These are phyloP conservation scores for Groenewaldozyma salmanticensis DNA, from an alignment of 805 yeast species.

Conservation along the genomic window DNA sequence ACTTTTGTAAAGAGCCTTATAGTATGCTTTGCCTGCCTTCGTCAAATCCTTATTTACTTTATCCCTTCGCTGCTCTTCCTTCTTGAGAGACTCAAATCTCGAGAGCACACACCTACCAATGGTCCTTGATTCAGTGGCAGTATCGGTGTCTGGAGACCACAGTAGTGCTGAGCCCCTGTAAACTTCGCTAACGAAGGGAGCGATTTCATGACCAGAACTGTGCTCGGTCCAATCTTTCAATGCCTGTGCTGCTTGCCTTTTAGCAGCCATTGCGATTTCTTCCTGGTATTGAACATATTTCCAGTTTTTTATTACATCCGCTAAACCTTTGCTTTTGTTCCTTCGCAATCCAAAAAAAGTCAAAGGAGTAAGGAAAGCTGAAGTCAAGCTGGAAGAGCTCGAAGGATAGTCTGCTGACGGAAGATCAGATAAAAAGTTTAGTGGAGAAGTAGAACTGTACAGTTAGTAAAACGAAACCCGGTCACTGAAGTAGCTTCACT, in stretches of 20 bases:
- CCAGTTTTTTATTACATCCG: constrained; percentile 14
- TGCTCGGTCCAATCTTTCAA: constrained; percentile 15
- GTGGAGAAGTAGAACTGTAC: not conserved
- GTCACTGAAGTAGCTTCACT: not conserved
- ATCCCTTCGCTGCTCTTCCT: constrained; percentile 14
- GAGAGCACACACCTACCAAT: too few species aligned
- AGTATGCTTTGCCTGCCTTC: constrained; percentile 14
- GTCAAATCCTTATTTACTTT: constrained; percentile 4
- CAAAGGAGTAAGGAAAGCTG: not conserved
- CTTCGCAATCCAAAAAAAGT: not conserved
- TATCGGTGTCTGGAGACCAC: constrained; percentile 4
- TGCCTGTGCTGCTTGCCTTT: constrained; percentile 8
- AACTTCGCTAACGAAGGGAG: constrained; percentile 6
- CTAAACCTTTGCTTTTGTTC: constrained; percentile 2
- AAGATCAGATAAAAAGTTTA: constrained; percentile 2
- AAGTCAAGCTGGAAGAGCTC: not conserved
- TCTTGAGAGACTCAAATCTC: constrained; percentile 13
- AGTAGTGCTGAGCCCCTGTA: constrained; percentile 6
- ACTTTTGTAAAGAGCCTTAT: constrained; percentile 16
- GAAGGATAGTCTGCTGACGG: not conserved
- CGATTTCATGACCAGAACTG: constrained; percentile 8
- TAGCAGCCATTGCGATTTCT: constrained; percentile 12
- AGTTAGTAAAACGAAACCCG: not conserved
- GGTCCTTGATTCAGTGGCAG: not conserved
- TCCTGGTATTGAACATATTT: constrained; percentile 13